Evolutionary conservation across 2,329 filamentous ascomycete genomes (phyloP).

Genomic region (Elsinoe necatrix): DNA sequence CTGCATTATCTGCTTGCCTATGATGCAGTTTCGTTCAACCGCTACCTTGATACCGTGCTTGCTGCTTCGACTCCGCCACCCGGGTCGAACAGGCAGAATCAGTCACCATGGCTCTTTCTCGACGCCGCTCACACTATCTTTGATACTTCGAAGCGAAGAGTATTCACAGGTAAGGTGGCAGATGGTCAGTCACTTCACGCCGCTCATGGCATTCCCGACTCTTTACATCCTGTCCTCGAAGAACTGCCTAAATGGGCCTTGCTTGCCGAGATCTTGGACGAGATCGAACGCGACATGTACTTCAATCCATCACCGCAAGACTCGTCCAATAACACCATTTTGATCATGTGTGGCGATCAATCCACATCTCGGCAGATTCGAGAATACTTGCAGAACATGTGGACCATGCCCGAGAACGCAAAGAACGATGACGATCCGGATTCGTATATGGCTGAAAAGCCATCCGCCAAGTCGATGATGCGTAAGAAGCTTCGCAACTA

Average conservation of each 20-base stretch:
- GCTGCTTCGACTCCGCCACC: conserved; percentile 82
- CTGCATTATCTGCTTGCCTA: conserved; percentile 74
- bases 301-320: conserved; percentile 69
- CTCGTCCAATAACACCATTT: conserved; percentile 80
- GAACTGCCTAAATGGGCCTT: conserved; percentile 91
- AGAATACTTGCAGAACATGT: conserved; percentile 87
- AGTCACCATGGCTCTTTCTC: conserved; percentile 92
- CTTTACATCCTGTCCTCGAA: conserved; percentile 73
- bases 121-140: conserved; percentile 94
- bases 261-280: conserved; percentile 80
- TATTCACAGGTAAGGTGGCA: conserved; percentile 67
- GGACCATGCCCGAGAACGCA: conserved; percentile 49
- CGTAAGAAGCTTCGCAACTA: conserved; percentile 78
- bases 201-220: conserved; percentile 46
- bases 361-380: conserved; percentile 79
- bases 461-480: conserved; percentile 83
- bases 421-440: conserved; percentile 40
- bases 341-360: conserved; percentile 92
- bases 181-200: conserved; percentile 46
- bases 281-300: conserved; percentile 86
- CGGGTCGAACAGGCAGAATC: conserved; percentile 76
- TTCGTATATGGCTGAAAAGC: conserved; percentile 41
- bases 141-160: conserved; percentile 75
- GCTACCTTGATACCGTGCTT: conserved; percentile 88
- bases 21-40: conserved; percentile 83